Percentiles rank a stretch among this genome's conserved stretches.
These are phyloP conservation scores for Priceomyces medius DNA, from an alignment of 805 yeast genomes.

Conservation along the genomic window DNA sequence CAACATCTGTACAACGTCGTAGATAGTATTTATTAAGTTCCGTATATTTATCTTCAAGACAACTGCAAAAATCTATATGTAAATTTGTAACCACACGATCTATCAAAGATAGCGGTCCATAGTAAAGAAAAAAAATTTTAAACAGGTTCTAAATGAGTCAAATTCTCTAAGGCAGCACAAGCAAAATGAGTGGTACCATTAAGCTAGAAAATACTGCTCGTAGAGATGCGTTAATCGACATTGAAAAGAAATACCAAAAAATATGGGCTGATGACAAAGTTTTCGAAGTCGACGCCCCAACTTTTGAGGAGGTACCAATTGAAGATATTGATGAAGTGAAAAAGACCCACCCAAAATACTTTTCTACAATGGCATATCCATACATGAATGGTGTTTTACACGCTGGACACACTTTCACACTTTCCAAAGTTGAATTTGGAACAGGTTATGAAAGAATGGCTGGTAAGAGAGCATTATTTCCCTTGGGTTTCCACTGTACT, in stretches of 20 bases:
- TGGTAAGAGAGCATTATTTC: slow-evolving; percentile 90
- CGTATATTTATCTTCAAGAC: not conserved
- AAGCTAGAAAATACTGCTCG: slow-evolving; percentile 72
- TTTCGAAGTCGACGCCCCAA: slow-evolving; percentile 88
- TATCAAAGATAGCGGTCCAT: not conserved
- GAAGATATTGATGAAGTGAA: slow-evolving; percentile 66
- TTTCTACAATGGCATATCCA: slow-evolving; percentile 96
- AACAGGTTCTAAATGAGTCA: slow-evolving; percentile 1
- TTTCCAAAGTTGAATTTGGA: slow-evolving; percentile 90
- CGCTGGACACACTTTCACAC: slow-evolving; percentile 95
- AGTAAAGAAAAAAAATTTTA: slow-evolving; percentile 3
- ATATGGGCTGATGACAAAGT: slow-evolving; percentile 83
- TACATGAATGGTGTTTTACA: slow-evolving; percentile 98
- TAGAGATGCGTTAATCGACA: slow-evolving; percentile 87
- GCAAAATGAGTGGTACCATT: slow-evolving; percentile 39
- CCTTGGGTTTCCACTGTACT: slow-evolving; percentile 98
- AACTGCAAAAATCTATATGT: not conserved
- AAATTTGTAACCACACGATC: slow-evolving; percentile 1
- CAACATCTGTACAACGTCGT: slow-evolving; percentile 6
- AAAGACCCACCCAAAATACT: slow-evolving; percentile 77
- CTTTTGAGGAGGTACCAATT: slow-evolving; percentile 54
- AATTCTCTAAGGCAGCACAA: not conserved
- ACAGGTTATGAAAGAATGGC: slow-evolving; percentile 93
- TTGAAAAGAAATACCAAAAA: slow-evolving; percentile 85
- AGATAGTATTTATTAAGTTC: slow-evolving; percentile 1